These are phyloP conservation scores for Adansonia gregorii DNA, from an alignment of 441 rosid genomes.

Conservation along the genomic window DNA sequence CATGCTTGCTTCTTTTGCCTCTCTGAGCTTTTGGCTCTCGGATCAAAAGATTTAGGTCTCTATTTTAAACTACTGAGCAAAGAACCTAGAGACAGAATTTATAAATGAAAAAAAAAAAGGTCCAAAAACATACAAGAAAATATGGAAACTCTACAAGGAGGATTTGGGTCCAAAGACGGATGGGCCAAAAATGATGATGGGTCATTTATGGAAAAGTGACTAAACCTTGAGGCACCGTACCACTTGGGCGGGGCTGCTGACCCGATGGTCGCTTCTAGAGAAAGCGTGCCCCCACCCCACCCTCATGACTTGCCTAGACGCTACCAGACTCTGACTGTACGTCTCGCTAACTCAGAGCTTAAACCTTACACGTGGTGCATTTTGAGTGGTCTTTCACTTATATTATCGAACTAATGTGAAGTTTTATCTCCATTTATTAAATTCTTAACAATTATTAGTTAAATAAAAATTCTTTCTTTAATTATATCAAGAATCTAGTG, in stretches of 20 bases:
- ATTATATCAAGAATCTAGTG: too few species aligned
- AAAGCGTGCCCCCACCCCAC: background rate
- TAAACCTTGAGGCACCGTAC: background rate
- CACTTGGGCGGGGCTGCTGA: background rate
- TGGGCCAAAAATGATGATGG: constrained; percentile 17
- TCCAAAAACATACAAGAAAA: background rate
- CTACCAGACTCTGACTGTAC: background rate
- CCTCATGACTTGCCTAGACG: background rate
- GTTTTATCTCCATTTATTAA: too few species aligned
- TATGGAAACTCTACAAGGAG: background rate
- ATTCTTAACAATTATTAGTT: too few species aligned
- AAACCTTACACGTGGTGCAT: background rate
- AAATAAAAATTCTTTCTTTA: too few species aligned
- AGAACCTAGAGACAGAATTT: background rate
- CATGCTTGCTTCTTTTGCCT: background rate
- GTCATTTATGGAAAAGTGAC: constrained; percentile 1
- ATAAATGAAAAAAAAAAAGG: background rate
- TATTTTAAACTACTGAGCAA: background rate
- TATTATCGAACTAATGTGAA: background rate
- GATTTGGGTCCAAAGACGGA: background rate
- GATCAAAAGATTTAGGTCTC: background rate
- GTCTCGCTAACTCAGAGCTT: background rate
- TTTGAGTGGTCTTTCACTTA: background rate
- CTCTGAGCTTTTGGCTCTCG: background rate
- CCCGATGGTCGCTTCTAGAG: background rate